Percentiles rank a stretch among this genome's conserved stretches.
phyloP scores from a whole-genome alignment of 1,139 yeast species.

The Taphrina betulina region DNA sequence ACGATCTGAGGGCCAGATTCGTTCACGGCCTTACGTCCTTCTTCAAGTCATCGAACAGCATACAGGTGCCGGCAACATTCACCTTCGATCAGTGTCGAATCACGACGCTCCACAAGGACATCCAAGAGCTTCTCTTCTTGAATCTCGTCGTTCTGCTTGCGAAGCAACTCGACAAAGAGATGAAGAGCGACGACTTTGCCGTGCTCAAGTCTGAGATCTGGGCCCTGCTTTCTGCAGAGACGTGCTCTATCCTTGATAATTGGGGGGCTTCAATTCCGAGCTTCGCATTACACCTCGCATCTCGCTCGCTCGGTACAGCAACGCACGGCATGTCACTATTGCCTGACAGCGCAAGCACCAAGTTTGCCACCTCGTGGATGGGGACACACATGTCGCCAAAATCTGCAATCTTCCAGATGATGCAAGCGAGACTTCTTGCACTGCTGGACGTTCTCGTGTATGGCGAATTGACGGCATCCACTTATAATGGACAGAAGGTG shows the following conservation, averaged over 20 bases:
- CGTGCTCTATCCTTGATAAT: neutral
- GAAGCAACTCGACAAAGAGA: slow-evolving; percentile 8
- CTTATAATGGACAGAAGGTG: slow-evolving; percentile 5
- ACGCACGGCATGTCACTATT: neutral
- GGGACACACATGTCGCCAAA: slow-evolving; percentile 2
- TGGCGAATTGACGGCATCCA: neutral
- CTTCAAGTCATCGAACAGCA: neutral
- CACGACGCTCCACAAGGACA: slow-evolving; percentile 17
- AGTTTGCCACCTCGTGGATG: slow-evolving; percentile 19
- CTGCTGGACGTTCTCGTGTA: neutral
- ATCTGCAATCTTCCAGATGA: slow-evolving; percentile 10
- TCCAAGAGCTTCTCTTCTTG: slow-evolving; percentile 4
- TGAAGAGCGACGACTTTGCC: neutral
- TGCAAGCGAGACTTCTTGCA: slow-evolving; percentile 7
- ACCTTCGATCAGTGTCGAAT: slow-evolving; percentile 22
- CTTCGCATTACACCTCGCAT: slow-evolving; percentile 19
- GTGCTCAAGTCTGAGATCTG: slow-evolving; percentile 17
- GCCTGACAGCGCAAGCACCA: neutral
- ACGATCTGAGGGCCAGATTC: slow-evolving; percentile 7
- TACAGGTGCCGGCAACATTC: slow-evolving; percentile 9
- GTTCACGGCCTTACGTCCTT: slow-evolving; percentile 5
- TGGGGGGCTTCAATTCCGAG: slow-evolving; percentile 16
- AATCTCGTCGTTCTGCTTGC: slow-evolving; percentile 10
- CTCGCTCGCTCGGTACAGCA: neutral
- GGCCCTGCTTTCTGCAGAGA: slow-evolving; percentile 6